Evolutionary conservation across 2,329 filamentous ascomycete genomes (phyloP).

Genomic region (Coleophoma cylindrospora): DNA sequence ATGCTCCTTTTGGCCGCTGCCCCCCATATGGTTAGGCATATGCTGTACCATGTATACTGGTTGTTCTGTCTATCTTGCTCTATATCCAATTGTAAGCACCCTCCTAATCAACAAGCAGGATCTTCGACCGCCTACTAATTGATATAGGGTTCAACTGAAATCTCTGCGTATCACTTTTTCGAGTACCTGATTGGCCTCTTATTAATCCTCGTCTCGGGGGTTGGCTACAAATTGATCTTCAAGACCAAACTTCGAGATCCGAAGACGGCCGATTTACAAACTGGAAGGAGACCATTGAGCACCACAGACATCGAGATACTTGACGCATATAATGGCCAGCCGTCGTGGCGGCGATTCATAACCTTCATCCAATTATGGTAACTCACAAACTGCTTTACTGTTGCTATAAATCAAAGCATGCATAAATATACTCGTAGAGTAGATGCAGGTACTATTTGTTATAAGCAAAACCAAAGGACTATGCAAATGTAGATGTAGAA

Average conservation of each 20-base stretch:
- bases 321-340: conserved; percentile 4
- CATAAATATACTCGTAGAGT: neutral
- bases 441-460: no score
- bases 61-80: neutral
- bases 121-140: neutral
- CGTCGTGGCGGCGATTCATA: neutral
- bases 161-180: conserved; percentile 8
- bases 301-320: conserved; percentile 5
- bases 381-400: neutral
- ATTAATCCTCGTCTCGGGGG: conserved; percentile 1
- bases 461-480: no score
- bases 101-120: neutral
- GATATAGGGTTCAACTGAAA: conserved; percentile 1
- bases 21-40: conserved; percentile 3
- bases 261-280: conserved; percentile 7
- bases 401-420: neutral
- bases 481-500: no score
- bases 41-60: conserved; percentile 1
- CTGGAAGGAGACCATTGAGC: conserved; percentile 6
- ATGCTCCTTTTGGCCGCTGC: conserved; percentile 6
- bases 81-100: neutral
- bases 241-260: conserved; percentile 5
- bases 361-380: neutral
- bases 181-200: conserved; percentile 10
- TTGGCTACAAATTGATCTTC: conserved; percentile 7